phyloP scores from a whole-genome alignment of 805 yeast species.

The Sugiyamaella americana region DNA sequence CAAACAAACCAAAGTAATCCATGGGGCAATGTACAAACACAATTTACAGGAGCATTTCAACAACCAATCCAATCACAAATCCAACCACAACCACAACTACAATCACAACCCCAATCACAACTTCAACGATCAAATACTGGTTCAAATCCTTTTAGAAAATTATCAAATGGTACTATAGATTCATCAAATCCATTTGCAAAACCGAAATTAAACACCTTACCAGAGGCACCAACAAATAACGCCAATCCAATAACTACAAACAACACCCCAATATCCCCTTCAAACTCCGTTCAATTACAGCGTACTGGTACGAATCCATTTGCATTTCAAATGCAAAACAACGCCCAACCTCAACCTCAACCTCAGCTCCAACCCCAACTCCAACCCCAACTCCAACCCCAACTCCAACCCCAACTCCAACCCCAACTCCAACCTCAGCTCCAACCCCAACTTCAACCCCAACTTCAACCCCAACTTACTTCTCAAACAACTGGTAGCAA shows the following conservation, averaged over 20 bases:
- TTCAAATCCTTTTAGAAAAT: constrained; percentile 11
- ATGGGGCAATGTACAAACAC: background rate
- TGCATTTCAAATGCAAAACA: too few species aligned
- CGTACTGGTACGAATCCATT: constrained; percentile 11
- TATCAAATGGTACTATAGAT: constrained; percentile 6
- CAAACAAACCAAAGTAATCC: too few species aligned
- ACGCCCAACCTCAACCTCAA: constrained; percentile 12
- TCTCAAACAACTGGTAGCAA: constrained; percentile 49
- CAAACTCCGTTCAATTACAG: constrained; percentile 6
- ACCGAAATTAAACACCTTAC: constrained; percentile 11
- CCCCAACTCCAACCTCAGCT: too few species aligned
- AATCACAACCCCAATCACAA: constrained; percentile 18
- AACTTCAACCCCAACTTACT: constrained; percentile 7
- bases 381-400: too few species aligned
- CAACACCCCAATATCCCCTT: background rate
- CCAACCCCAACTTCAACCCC: too few species aligned
- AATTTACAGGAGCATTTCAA: background rate
- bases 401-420: too few species aligned
- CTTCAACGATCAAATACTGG: constrained; percentile 18
- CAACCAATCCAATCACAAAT: background rate
- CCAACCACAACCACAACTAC: constrained; percentile 12
- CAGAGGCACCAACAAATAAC: constrained; percentile 2
- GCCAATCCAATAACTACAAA: background rate
- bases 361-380: constrained; percentile 15
- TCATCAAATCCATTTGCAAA: constrained; percentile 12